These are phyloP conservation scores for Ascochyta koolunga DNA, from an alignment of 2,329 filamentous ascomycete species.

Conservation along the genomic window DNA sequence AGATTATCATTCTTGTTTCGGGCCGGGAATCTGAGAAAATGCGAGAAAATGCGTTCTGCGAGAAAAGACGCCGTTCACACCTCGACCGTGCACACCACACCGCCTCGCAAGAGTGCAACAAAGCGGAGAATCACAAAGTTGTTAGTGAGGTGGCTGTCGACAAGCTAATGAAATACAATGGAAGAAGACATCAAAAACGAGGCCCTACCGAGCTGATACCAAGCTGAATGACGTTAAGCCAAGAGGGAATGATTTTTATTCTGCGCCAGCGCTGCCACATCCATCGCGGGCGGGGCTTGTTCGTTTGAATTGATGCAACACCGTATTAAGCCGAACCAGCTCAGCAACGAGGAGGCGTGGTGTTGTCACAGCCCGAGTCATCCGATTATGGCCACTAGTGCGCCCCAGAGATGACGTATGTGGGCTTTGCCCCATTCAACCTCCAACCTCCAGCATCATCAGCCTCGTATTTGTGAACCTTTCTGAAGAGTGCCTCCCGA, in stretches of 20 bases:
- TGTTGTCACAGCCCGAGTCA: not conserved
- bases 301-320: not conserved
- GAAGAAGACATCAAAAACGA: too few species aligned
- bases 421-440: not conserved
- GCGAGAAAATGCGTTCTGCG: conserved; percentile 10
- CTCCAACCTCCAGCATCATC: conserved; percentile 4
- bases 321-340: not conserved
- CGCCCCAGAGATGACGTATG: conserved; percentile 5
- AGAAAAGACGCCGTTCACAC: conserved; percentile 6
- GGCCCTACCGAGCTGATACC: too few species aligned
- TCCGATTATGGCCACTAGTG: conserved; percentile 6
- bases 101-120: not conserved
- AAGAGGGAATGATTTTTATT: too few species aligned
- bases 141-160: conserved; percentile 19
- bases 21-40: conserved; percentile 4
- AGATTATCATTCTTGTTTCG: not conserved
- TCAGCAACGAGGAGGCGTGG: not conserved
- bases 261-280: too few species aligned
- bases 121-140: conserved; percentile 3
- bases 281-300: not conserved
- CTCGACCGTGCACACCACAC: not conserved
- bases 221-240: too few species aligned
- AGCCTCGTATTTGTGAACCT: conserved; percentile 11
- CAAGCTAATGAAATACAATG: too few species aligned
- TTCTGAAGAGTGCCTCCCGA: not conserved